These are phyloP conservation scores for Leccinum uliginosum DNA, from an alignment of 768 basidiomycete genomes.

Conservation along the genomic window DNA sequence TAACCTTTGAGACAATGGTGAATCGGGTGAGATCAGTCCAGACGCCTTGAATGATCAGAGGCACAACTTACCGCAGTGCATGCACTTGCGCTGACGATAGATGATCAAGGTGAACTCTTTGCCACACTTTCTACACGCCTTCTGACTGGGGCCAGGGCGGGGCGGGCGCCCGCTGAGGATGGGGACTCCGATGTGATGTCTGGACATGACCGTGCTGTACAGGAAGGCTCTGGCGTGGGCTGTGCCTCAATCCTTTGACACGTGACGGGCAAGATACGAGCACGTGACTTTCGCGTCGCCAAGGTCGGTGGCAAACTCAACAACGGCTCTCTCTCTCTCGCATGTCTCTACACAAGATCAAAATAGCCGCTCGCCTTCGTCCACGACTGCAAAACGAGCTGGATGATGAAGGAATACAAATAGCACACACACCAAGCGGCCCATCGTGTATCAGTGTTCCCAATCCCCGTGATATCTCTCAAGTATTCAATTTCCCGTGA, in stretches of 20 bases:
- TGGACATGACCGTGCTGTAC: constrained; percentile 20
- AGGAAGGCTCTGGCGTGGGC: neutral
- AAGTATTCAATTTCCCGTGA: constrained; percentile 78
- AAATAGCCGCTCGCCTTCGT: constrained; percentile 68
- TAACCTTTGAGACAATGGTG: constrained; percentile 44
- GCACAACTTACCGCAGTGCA: constrained; percentile 63
- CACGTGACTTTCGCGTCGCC: constrained; percentile 27
- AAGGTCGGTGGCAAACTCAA: constrained; percentile 22
- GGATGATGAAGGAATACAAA: constrained; percentile 56
- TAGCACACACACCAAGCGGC: constrained; percentile 41
- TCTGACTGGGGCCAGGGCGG: constrained; percentile 24
- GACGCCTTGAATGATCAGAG: neutral
- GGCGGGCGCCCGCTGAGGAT: constrained; percentile 64
- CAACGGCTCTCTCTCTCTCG: neutral
- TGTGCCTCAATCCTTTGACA: neutral
- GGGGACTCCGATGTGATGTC: constrained; percentile 49
- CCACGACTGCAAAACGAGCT: constrained; percentile 60
- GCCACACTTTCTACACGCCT: constrained; percentile 62
- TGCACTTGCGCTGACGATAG: constrained; percentile 58
- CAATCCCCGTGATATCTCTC: constrained; percentile 64
- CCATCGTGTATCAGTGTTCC: constrained; percentile 56
- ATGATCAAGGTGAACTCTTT: constrained; percentile 71
- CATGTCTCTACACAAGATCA: constrained; percentile 47
- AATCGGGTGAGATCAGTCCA: neutral
- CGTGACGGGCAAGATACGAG: constrained; percentile 1